These are phyloP conservation scores for Darksidea phi DNA, from an alignment of 495 filamentous ascomycete genomes.

Conservation along the genomic window DNA sequence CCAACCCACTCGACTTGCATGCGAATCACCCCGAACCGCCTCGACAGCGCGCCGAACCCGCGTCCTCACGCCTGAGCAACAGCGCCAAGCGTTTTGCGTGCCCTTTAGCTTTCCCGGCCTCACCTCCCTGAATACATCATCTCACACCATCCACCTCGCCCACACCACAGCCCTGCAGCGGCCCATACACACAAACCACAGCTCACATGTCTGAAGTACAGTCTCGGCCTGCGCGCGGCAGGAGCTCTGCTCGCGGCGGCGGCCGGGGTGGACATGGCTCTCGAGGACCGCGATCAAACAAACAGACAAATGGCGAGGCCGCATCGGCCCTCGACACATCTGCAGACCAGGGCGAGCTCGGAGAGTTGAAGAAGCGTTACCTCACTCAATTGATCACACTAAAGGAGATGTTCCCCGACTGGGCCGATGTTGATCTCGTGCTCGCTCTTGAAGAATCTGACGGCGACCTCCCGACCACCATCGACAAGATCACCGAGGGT, in stretches of 20 bases:
- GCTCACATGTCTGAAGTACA: constrained; percentile 87
- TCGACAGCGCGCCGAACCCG: not conserved
- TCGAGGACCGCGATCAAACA: constrained; percentile 59
- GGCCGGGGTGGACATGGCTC: constrained; percentile 72
- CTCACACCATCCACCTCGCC: not conserved
- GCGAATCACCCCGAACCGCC: not conserved
- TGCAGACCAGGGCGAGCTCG: constrained; percentile 88
- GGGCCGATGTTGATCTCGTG: constrained; percentile 88
- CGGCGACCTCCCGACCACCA: constrained; percentile 79
- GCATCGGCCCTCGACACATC: constrained; percentile 53
- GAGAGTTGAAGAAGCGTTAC: constrained; percentile 86
- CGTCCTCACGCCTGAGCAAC: not conserved
- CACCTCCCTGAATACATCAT: constrained; percentile 17
- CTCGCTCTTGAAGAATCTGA: constrained; percentile 88
- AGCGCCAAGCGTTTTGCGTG: constrained; percentile 27
- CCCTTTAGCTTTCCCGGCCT: constrained; percentile 15
- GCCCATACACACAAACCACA: constrained; percentile 24
- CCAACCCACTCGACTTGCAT: constrained; percentile 1
- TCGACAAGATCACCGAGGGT: constrained; percentile 92
- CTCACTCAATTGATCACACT: constrained; percentile 68
- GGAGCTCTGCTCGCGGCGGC: constrained; percentile 78
- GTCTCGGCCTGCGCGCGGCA: constrained; percentile 76
- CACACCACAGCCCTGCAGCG: constrained; percentile 12
- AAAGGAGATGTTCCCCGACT: constrained; percentile 87
- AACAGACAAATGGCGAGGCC: constrained; percentile 70